These are phyloP conservation scores for Corchorus olitorius DNA, from an alignment of 345 rosid species.

Conservation along the genomic window DNA sequence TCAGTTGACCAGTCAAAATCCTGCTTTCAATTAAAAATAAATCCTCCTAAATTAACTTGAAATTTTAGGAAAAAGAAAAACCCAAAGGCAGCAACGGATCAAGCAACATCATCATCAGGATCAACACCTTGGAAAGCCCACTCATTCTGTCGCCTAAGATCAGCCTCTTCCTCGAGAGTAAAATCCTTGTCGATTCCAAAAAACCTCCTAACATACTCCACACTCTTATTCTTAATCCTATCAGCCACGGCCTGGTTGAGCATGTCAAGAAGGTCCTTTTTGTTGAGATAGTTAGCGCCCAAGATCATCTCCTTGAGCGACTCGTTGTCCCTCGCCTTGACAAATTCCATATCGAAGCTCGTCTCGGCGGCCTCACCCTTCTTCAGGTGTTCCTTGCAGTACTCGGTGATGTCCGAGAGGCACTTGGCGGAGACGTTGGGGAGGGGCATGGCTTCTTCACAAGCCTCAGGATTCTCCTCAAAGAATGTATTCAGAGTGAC, in stretches of 20 bases:
- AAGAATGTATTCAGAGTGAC: slow-evolving; percentile 5
- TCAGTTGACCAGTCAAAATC: no score
- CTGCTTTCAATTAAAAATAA: no score
- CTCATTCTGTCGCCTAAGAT: slow-evolving; percentile 17
- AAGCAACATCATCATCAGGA: slow-evolving; percentile 21
- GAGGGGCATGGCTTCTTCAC: slow-evolving; percentile 8
- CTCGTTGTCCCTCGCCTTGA: slow-evolving; percentile 16
- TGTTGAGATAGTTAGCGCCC: slow-evolving; percentile 41
- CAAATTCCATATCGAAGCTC: slow-evolving; percentile 18
- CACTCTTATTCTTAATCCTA: slow-evolving; percentile 44
- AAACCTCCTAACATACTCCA: slow-evolving; percentile 37
- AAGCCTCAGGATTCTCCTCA: slow-evolving; percentile 7
- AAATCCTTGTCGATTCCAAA: slow-evolving; percentile 42
- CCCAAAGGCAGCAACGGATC: neutral
- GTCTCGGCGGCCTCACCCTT: neutral
- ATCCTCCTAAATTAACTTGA: no score
- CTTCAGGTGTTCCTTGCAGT: slow-evolving; percentile 23
- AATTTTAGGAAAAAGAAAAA: neutral
- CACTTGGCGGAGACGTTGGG: neutral
- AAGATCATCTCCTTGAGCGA: slow-evolving; percentile 32
- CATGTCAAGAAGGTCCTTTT: slow-evolving; percentile 32
- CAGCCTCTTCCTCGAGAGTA: slow-evolving; percentile 42
- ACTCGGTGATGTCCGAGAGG: slow-evolving; percentile 24
- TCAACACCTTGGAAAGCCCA: slow-evolving; percentile 42
- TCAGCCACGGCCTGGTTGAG: slow-evolving; percentile 32